Evolutionary conservation across 2,329 filamentous ascomycete species (phyloP).

Genomic region (Fonsecaea erecta): DNA sequence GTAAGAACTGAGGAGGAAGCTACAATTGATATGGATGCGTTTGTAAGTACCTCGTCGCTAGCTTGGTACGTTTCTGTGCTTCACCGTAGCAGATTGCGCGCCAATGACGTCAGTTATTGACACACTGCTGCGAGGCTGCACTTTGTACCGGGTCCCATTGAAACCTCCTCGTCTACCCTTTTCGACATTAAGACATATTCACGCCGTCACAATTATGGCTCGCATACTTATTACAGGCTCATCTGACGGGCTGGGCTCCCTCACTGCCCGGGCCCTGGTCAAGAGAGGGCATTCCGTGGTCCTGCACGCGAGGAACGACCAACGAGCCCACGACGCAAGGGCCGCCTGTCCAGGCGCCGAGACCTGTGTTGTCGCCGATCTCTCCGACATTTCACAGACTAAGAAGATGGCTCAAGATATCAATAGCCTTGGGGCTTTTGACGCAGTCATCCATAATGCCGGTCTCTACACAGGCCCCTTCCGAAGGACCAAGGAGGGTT

Average conservation of each 20-base stretch:
- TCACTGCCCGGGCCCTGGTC: constrained; percentile 56
- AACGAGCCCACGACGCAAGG: constrained; percentile 57
- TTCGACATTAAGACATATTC: neutral
- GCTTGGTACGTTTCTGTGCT: neutral
- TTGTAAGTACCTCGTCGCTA: too few species aligned
- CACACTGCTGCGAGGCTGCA: neutral
- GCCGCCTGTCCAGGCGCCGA: constrained; percentile 56
- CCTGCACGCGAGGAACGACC: constrained; percentile 61
- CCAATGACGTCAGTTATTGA: neutral
- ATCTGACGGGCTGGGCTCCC: constrained; percentile 61
- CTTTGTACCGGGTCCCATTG: neutral
- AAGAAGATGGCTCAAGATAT: constrained; percentile 58
- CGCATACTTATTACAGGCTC: constrained; percentile 62
- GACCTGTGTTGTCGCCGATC: constrained; percentile 58
- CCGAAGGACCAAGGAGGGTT: constrained; percentile 52
- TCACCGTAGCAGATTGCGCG: neutral
- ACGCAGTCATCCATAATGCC: constrained; percentile 64
- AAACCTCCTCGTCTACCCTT: neutral
- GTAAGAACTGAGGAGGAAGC: neutral
- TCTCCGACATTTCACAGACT: constrained; percentile 57
- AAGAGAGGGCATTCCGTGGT: constrained; percentile 60
- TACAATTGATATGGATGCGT: neutral
- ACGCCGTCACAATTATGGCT: constrained; percentile 42
- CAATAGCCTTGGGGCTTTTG: constrained; percentile 57
- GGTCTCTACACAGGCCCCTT: constrained; percentile 50